A percentile compares a stretch with the other conserved stretches of the same genome.
Evolutionary conservation across 257 asterid species (phyloP).

Genomic region (Coffea canephora): DNA sequence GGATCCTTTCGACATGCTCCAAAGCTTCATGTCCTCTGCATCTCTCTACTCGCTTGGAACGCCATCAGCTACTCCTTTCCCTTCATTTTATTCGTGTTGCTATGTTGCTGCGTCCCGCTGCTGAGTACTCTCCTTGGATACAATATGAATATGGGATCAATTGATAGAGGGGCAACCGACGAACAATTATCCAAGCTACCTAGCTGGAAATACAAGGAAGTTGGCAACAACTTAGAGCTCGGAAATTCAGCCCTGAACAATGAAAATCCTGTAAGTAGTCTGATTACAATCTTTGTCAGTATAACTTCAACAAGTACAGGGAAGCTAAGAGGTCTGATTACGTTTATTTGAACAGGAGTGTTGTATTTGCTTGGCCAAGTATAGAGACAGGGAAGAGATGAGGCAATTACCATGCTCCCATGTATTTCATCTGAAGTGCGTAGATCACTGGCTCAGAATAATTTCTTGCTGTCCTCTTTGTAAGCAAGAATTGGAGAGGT

Average conservation of each 20-base stretch:
- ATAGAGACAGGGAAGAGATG: slow-evolving; percentile 79
- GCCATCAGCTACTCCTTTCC: slow-evolving; percentile 93
- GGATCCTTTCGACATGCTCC: slow-evolving; percentile 69
- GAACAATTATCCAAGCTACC: slow-evolving; percentile 63
- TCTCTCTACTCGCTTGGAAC: slow-evolving; percentile 77
- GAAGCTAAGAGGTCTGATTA: background rate
- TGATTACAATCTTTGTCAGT: background rate
- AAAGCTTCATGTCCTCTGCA: slow-evolving; percentile 79
- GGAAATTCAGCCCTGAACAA: slow-evolving; percentile 32
- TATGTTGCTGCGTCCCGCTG: slow-evolving; percentile 84
- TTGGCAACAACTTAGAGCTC: slow-evolving; percentile 24
- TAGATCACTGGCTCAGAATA: slow-evolving; percentile 94
- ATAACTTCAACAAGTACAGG: background rate
- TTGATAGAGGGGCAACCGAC: slow-evolving; percentile 76
- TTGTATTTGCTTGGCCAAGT: slow-evolving; percentile 82
- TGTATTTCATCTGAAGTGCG: slow-evolving; percentile 77
- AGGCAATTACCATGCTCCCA: slow-evolving; percentile 81
- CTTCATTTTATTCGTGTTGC: slow-evolving; percentile 65
- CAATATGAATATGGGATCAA: slow-evolving; percentile 77
- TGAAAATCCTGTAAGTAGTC: slow-evolving; percentile 50
- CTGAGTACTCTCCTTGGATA: slow-evolving; percentile 72
- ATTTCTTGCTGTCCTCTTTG: slow-evolving; percentile 71
- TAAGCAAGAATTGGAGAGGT: slow-evolving; percentile 42
- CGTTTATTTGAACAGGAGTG: slow-evolving; percentile 61
- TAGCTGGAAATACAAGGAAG: slow-evolving; percentile 62